Evolutionary conservation across 305 asterid species (phyloP).

Genomic region (Fraxinus xanthoxyloides): DNA sequence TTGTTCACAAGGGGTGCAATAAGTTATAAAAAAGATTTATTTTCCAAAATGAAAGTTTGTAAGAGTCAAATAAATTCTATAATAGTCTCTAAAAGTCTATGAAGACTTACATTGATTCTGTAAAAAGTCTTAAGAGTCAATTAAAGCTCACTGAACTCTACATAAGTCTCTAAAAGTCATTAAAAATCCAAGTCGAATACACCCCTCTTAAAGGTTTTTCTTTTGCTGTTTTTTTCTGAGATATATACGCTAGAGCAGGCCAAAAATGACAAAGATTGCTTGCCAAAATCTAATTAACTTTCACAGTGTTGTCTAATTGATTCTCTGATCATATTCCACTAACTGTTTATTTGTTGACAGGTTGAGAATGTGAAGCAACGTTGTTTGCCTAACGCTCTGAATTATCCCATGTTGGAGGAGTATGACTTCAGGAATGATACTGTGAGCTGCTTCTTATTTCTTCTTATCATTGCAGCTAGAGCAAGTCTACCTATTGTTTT

Average conservation of each 20-base stretch:
- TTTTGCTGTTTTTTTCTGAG: background rate
- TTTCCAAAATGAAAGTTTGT: background rate
- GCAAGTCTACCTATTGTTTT: constrained; percentile 4
- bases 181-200: background rate
- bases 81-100: background rate
- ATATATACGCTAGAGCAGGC: background rate
- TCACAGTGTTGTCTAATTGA: background rate
- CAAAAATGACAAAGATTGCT: background rate
- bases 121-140: background rate
- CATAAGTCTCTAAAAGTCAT: background rate
- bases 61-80: background rate
- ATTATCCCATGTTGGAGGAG: constrained; percentile 99
- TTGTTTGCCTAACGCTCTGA: constrained; percentile 84
- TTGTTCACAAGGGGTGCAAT: background rate
- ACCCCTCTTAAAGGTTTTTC: background rate
- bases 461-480: constrained; percentile 18
- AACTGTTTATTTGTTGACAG: constrained; percentile 33
- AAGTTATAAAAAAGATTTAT: background rate
- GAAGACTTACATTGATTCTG: background rate
- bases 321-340: background rate
- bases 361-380: constrained; percentile 97
- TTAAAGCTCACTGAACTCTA: background rate
- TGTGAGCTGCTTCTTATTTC: constrained; percentile 42
- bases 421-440: constrained; percentile 94
- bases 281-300: background rate